Evolutionary conservation across 176 grass and related monocot species (phyloP), one percentile per base, ranked within the genome.

Genomic region (Aegilops longissima): DNA sequence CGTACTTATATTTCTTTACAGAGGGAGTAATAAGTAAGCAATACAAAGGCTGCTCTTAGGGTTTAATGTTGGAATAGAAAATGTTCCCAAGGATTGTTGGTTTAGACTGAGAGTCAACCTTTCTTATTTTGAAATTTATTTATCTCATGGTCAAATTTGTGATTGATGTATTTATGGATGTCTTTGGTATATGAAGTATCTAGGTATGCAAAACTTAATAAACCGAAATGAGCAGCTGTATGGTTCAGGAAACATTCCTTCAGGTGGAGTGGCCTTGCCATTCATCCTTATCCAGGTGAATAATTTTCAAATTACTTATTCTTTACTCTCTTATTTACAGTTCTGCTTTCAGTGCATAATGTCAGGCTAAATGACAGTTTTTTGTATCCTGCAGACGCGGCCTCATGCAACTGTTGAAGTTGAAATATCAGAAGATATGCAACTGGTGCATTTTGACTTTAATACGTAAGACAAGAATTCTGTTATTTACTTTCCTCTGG

Each of bases 391-490:
- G 82, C 87, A 99, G 97, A 96, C 97, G 33, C 94, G 89, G 5
- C 94, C 97, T 66, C 97, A 99, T 93, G 97, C 97, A 87, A 99
- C 92, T 23, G 97, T 99, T 7, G 97, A 99, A 82, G 97, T 99
- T 34, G 97, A 99, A 61, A 96, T 99, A 90, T 99, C 97, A 68
- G 97, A 99, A 92, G 97, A 99, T 78, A 96, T 94, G 94, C 94
- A 99, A 40, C 70, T 99, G 36, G 97, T 99, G 72, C 97, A 99
- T 94, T 94, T 99, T 61, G 97, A 99, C 73, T 91, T 91, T 29
- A 91, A 91, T 82, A 91, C 82, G 90, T 85, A 70, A 91, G 86
- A 70, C 4, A 14, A 30, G 40, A 71, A 77, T 74, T 73, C 30
- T 65, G 24, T 64, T 84, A 27, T 70, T 69, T 56, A 63, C 30